Base-by-base conservation (phyloP, 2,329 filamentous ascomycete species). In the Epichloe sylvatica region DNA sequence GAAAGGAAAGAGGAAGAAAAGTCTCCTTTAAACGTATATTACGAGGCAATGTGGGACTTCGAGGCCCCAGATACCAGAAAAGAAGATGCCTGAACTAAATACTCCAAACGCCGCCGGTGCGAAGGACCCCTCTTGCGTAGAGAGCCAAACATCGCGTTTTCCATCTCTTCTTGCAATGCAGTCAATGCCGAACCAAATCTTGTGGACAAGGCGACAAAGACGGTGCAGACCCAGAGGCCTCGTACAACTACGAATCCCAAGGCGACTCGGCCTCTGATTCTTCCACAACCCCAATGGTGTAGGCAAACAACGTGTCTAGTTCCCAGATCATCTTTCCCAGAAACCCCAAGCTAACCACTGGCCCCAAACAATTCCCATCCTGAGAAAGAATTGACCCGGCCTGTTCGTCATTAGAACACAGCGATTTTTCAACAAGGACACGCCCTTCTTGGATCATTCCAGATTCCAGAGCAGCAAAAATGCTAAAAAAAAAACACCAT, bases 41-140 rank as follows among this genome's bases (percentile, higher is more conserved):
- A 37, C 36, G 33, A 37, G 33, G 39, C 33, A 37, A 6, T 25
- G 33, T 46, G 13, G 15, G 19, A 36, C 21, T 19, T 19, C 12
- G 2, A 41, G 7, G 36, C 33, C 21, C 21, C 33, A 42, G 46
- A 19, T 47, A 35, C 15, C 8, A 34, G 11, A 17, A 42, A 48
- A 17, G 17, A 39, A 25, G 33, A 49, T 43, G 17, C 15, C 35
- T 52, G 50, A 55, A 51, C 51, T 54, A 54, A 39, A 36, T 50
- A 50, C 39, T 46, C 52, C 47, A 45, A 45, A 49, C 47, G 39
- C 47, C 47, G 34, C 47, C 47, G 9, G 33, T 37, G 47, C 34
- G n/a, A 49, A 44, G 35, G 17, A 41, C 34, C 15, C 11, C 15
- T 38, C 35, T 44, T 39, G 13, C 7, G 9, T 30, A 45, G n/a